phyloP scores from a whole-genome alignment of 129 eudicot species.

The Tagetes patula region DNA sequence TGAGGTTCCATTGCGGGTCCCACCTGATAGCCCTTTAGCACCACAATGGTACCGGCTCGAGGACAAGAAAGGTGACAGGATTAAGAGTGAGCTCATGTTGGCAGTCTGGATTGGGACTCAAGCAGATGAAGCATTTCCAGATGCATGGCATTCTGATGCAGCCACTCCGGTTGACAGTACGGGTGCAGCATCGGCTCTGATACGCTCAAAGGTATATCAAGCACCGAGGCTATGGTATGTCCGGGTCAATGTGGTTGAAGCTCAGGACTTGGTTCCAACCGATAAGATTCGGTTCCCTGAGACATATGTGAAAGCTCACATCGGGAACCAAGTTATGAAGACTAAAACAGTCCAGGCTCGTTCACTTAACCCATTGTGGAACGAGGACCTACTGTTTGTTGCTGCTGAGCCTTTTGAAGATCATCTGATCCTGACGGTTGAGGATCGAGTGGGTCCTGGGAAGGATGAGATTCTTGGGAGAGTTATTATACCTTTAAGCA shows the following conservation, averaged over 20 bases:
- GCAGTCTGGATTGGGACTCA: constrained; percentile 99
- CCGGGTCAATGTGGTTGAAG: constrained; percentile 90
- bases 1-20: constrained; percentile 90
- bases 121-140: constrained; percentile 94
- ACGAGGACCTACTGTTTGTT: constrained; percentile 85
- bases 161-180: constrained; percentile 82
- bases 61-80: constrained; percentile 84
- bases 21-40: constrained; percentile 97
- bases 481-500: constrained; percentile 65
- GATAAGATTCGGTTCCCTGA: constrained; percentile 89
- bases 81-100: constrained; percentile 90
- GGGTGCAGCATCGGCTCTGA: constrained; percentile 64
- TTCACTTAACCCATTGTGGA: constrained; percentile 83
- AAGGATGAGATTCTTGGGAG: constrained; percentile 93
- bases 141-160: constrained; percentile 96
- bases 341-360: constrained; percentile 85
- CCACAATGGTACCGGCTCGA: constrained; percentile 91
- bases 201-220: constrained; percentile 91
- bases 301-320: constrained; percentile 83
- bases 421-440: constrained; percentile 82
- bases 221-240: constrained; percentile 98
- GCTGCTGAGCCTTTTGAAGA: constrained; percentile 99
- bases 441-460: constrained; percentile 97
- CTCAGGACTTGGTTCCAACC: constrained; percentile 85
- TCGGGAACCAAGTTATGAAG: constrained; percentile 84